Conservation (phyloP, 2,329 filamentous ascomycete species). For the Seiridium unicorne region DNA sequence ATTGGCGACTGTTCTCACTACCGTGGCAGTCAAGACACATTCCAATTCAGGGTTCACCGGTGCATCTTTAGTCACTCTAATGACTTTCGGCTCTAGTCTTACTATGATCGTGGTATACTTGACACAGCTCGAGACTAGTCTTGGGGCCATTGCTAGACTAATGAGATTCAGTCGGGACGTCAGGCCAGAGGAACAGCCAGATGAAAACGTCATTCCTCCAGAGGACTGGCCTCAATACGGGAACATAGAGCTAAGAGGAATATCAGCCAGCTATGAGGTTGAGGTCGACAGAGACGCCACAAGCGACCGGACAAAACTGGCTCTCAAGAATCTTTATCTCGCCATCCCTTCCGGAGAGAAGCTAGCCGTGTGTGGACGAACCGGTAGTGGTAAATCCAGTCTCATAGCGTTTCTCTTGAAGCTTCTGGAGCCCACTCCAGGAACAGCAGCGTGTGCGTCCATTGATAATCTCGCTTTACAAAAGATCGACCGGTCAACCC, state of each 20-base stretch:
- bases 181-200: constrained; percentile 17
- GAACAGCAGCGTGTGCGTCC: constrained; percentile 23
- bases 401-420: constrained; percentile 37
- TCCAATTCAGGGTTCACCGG: constrained; percentile 23
- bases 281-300: neutral
- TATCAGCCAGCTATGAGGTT: constrained; percentile 25
- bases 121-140: constrained; percentile 22
- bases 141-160: constrained; percentile 20
- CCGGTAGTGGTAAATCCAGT: constrained; percentile 41
- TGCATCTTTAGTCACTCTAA: constrained; percentile 19
- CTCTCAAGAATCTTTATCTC: constrained; percentile 1
- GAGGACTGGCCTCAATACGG: constrained; percentile 30
- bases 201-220: constrained; percentile 15
- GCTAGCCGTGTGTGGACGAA: constrained; percentile 13
- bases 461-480: constrained; percentile 42
- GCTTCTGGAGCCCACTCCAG: constrained; percentile 37
- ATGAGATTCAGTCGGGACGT: constrained; percentile 22
- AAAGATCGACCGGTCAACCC: constrained; percentile 35
- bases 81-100: constrained; percentile 15
- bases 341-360: constrained; percentile 10
- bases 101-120: constrained; percentile 18
- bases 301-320: neutral
- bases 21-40: constrained; percentile 25
- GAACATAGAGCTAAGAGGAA: constrained; percentile 24
- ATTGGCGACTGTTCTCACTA: constrained; percentile 15